Evolutionary conservation across 768 basidiomycete species (phyloP).

Genomic region (Inosperma sp.): DNA sequence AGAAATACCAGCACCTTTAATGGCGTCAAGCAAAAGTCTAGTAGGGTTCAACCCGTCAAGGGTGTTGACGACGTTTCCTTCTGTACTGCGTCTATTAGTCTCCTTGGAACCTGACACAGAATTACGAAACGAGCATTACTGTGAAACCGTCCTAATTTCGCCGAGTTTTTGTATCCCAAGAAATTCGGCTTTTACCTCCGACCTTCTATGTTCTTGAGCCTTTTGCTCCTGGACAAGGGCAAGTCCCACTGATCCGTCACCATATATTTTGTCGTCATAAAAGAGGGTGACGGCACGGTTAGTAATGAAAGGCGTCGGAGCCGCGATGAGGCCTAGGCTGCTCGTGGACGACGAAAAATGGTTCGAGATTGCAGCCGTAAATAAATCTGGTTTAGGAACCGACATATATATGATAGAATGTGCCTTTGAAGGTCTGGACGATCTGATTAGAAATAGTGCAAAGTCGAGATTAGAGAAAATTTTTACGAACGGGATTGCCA

Average conservation of each 20-base stretch:
- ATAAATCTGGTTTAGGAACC: conserved; percentile 18
- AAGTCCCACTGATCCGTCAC: conserved; percentile 67
- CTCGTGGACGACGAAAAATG: conserved; percentile 41
- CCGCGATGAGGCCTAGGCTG: conserved; percentile 62
- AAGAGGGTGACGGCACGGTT: conserved; percentile 71
- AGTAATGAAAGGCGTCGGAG: conserved; percentile 77
- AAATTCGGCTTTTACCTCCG: conserved; percentile 27
- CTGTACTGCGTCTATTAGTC: conserved; percentile 34
- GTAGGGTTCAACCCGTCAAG: conserved; percentile 59
- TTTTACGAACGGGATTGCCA: conserved; percentile 13
- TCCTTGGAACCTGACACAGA: background rate
- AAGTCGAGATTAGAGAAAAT: conserved; percentile 4
- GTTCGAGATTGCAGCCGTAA: conserved; percentile 31
- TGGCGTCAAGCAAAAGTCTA: conserved; percentile 50
- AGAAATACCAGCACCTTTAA: conserved; percentile 34
- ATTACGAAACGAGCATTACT: conserved; percentile 30
- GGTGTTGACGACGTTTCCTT: conserved; percentile 68
- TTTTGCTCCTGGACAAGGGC: conserved; percentile 32
- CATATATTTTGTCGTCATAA: conserved; percentile 47
- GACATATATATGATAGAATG: conserved; percentile 29
- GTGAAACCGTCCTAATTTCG: conserved; percentile 47
- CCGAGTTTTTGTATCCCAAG: conserved; percentile 44
- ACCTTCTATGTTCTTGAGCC: background rate
- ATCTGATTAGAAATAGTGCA: conserved; percentile 2
- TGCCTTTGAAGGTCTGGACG: conserved; percentile 27